Conservation (phyloP, 2,329 filamentous ascomycete species). For the Colletotrichum tropicicola region DNA sequence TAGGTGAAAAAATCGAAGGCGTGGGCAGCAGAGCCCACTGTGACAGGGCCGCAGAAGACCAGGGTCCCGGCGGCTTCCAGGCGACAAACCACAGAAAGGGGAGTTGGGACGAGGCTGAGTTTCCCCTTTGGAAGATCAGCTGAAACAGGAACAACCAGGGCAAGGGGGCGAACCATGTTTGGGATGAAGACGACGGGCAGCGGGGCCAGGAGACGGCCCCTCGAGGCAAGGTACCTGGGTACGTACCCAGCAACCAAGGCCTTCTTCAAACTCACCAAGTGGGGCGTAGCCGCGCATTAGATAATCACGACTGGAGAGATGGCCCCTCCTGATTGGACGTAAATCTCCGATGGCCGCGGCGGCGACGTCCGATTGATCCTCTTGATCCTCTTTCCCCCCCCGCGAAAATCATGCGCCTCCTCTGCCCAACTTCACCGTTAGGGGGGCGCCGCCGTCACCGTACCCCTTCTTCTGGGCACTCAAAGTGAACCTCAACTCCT, state of each 20-base stretch:
- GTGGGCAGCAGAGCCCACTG: not conserved
- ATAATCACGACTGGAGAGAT: not conserved
- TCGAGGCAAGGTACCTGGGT: too few species aligned
- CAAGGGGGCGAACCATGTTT: not conserved
- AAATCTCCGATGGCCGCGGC: constrained; percentile 10
- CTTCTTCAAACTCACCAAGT: constrained; percentile 26
- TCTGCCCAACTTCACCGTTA: not conserved
- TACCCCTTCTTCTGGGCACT: constrained; percentile 27
- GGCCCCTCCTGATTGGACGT: constrained; percentile 5
- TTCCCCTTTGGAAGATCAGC: constrained; percentile 21
- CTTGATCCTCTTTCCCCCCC: not conserved
- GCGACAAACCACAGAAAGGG: not conserved
- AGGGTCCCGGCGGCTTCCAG: not conserved
- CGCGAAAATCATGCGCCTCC: constrained; percentile 23
- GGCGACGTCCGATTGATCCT: constrained; percentile 22
- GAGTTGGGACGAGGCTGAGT: constrained; percentile 14
- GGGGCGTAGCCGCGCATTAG: constrained; percentile 14
- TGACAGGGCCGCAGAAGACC: not conserved
- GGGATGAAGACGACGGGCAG: constrained; percentile 4
- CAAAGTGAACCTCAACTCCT: constrained; percentile 30
- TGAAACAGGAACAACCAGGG: constrained; percentile 29
- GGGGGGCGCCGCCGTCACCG: not conserved
- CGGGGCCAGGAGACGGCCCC: not conserved
- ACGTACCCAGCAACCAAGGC: not conserved
- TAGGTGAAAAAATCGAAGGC: not conserved